Base-by-base conservation (phyloP, 139 green algal species). In the Mesotaenium endlicherianum region DNA sequence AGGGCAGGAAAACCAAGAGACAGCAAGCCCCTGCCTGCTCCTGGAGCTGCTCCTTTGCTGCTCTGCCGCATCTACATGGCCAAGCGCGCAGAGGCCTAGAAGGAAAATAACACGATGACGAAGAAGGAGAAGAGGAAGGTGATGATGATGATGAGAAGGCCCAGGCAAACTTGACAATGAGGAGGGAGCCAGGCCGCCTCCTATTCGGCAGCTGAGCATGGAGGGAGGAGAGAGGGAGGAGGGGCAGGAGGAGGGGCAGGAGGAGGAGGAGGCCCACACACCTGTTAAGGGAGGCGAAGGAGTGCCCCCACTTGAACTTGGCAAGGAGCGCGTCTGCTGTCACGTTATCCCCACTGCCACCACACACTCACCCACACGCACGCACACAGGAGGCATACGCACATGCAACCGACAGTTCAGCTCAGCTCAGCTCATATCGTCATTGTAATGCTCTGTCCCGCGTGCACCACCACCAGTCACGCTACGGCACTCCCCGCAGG, bases 231-330 rank as follows among this genome's bases (percentile, higher is more conserved):
- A 70, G 31, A 26, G 31, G 41, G 20, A 43, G 31, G 6, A 31
- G 14, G 47, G 34, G n/a, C 0, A 26, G 2, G 2, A 70, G 70
- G 2, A 68, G 31, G 2, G 49, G 30, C n/a, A 77, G 26, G 20
- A 70, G 30, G 30, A 53, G 1, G 30, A 36, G 20, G n/a, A 11
- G 34, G 58, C 3, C n/a, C 0, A 68, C 80, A 43, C 38, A 70
- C 82, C 58, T 83, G 87, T 99, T 99, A 3, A 95, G 80, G 17
- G 90, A 91, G 64, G 97, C 88, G 89, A 98, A 98, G 70, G 88
- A 91, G 89, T 97, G 94, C 31, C 95, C 95, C 95, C 94, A 91
- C 75, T 87, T 90, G 76, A 91, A 91, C 75, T 87, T 87, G 38
- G 44, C 77, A 55, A 91, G 86, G 39, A 91, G 1, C 34, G 40